A percentile compares a stretch with the other conserved stretches of the same genome.
Conservation (phyloP, 2,329 filamentous ascomycete species). For the Harringtonia lauricola region DNA sequence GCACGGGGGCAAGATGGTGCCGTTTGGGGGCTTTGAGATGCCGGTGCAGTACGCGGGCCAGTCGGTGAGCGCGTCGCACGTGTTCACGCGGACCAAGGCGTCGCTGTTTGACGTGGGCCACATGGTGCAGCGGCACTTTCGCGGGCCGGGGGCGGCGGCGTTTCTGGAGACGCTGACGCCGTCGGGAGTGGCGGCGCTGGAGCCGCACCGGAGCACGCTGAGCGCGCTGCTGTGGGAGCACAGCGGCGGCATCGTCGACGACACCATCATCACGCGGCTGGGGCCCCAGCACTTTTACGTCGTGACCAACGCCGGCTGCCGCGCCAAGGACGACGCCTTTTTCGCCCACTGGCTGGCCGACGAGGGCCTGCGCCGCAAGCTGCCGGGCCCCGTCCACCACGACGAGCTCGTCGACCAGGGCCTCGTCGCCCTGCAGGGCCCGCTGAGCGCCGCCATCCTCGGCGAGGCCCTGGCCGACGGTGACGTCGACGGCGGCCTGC, state of each 20-base stretch:
- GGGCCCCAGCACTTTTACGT: slow-evolving; percentile 70
- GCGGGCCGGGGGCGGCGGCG: slow-evolving; percentile 65
- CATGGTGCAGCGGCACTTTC: slow-evolving; percentile 87
- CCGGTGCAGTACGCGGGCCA: slow-evolving; percentile 76
- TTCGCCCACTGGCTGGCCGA: slow-evolving; percentile 58
- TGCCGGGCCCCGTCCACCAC: slow-evolving; percentile 16
- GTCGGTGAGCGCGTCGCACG: slow-evolving; percentile 73
- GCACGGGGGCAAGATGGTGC: slow-evolving; percentile 84
- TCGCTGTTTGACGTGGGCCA: slow-evolving; percentile 94
- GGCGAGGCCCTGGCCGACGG: slow-evolving; percentile 46
- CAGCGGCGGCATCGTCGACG: slow-evolving; percentile 88
- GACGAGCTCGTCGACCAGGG: slow-evolving; percentile 58
- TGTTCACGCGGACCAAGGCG: slow-evolving; percentile 77
- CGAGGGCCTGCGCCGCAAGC: slow-evolving; percentile 21
- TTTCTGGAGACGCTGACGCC: slow-evolving; percentile 84
- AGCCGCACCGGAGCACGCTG: slow-evolving; percentile 61
- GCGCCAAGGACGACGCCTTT: slow-evolving; percentile 78
- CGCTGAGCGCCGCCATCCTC: slow-evolving; percentile 61
- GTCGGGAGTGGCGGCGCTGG: slow-evolving; percentile 54
- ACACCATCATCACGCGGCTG: slow-evolving; percentile 82
- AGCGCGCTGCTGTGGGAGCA: slow-evolving; percentile 71
- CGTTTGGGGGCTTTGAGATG: slow-evolving; percentile 91
- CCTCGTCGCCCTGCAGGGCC: slow-evolving; percentile 83
- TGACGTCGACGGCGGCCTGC: slow-evolving; percentile 43
- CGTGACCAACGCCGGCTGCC: slow-evolving; percentile 88